Evolutionary conservation across 2,329 filamentous ascomycete species (phyloP).

Genomic region (Zymoseptoria ardabiliae): DNA sequence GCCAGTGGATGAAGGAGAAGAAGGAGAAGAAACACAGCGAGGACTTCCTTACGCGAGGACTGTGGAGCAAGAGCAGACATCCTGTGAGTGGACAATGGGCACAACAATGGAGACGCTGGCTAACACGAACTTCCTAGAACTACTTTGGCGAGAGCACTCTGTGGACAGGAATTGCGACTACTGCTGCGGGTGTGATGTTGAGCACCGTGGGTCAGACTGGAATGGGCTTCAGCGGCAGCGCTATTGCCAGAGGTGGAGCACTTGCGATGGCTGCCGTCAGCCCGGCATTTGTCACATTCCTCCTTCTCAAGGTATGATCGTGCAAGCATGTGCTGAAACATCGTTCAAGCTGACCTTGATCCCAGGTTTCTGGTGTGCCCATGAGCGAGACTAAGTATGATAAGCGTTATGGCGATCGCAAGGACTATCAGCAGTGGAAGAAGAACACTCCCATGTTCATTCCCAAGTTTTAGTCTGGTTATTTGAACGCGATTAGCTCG

Average conservation of each 20-base stretch:
- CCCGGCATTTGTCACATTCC: slow-evolving; percentile 57
- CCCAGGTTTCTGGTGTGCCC: slow-evolving; percentile 48
- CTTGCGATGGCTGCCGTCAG: slow-evolving; percentile 49
- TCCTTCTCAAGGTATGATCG: slow-evolving; percentile 52
- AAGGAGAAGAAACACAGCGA: slow-evolving; percentile 59
- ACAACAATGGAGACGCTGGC: not conserved
- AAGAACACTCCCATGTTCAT: slow-evolving; percentile 57
- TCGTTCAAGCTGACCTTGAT: slow-evolving; percentile 6
- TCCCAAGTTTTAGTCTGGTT: slow-evolving; percentile 47
- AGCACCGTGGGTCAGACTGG: slow-evolving; percentile 49
- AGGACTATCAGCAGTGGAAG: slow-evolving; percentile 64
- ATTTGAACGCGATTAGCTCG: not conserved
- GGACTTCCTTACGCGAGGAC: slow-evolving; percentile 55
- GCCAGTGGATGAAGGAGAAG: slow-evolving; percentile 53
- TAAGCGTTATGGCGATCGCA: slow-evolving; percentile 53
- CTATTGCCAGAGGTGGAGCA: slow-evolving; percentile 38
- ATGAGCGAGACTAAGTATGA: slow-evolving; percentile 64
- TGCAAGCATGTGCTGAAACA: not conserved
- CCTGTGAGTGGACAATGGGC: slow-evolving; percentile 30
- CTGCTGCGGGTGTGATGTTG: slow-evolving; percentile 50
- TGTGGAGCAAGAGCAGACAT: slow-evolving; percentile 56
- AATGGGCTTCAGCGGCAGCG: slow-evolving; percentile 47
- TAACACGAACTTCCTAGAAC: slow-evolving; percentile 34
- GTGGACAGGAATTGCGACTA: slow-evolving; percentile 59
- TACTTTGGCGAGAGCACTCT: slow-evolving; percentile 66